Evolutionary conservation across 805 yeast genomes (phyloP), one percentile per base, ranked within the genome.

Genomic region (Candida michaelii): DNA sequence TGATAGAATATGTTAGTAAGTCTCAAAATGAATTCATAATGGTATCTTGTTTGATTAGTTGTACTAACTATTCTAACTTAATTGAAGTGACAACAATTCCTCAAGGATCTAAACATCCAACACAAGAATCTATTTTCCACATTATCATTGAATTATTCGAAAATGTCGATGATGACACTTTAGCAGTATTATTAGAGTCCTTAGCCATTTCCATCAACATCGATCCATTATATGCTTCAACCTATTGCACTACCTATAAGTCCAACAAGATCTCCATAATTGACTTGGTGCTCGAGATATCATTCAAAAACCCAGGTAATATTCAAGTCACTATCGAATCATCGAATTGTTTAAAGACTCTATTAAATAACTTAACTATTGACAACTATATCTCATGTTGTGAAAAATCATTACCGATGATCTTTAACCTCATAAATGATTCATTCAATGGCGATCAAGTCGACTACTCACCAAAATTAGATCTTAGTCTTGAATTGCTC

Each of bases 111-210:
- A 3, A 51, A 46, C 15, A 39, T 47, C 13, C 47, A 50, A 1
- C 36, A 55, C 75, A 76, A 52, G 51, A 63, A 1, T 58, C 62
- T 8, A 54, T 69, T n/a, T 56, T 71, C 49, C 50, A 54, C 1
- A 48, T 78, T 0, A 71, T 82, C 9, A 54, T 59, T 2, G 58
- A 72, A 2, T 59, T 91, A 8, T 55, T 75, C 3, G 76, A 73
- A 1, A 83, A 79, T 1, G 77, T 93, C 0, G 85, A 81, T 34
- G 96, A 88, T 35, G 98, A 90, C 53, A 77, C 96, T 0, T 80
- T 85, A 27, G 77, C 89, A 1, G 71, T 85, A 36, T 61, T 90
- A 31, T 72, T 86, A 10, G 96, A 89, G 56, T 76, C 85, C 0
- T 60, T 86, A n/a, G 71, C 81, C 1, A 70, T 74, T 2, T 76